Conservation (phyloP, 73 alveolate species). For the Effrenium voratum region DNA sequence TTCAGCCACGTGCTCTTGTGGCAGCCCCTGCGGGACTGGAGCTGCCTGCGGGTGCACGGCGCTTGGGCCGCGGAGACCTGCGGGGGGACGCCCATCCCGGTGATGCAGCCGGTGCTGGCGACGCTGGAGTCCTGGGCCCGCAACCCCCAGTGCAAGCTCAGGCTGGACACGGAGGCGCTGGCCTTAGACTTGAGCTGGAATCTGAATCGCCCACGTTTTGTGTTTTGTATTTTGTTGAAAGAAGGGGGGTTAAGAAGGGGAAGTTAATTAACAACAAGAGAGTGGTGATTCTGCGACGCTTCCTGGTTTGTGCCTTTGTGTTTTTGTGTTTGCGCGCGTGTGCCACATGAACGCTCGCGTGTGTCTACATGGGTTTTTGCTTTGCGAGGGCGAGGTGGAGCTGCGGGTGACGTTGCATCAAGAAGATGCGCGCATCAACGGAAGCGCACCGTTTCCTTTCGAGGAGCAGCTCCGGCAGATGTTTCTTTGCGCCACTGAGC, state of each 20-base stretch:
- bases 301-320: too few species aligned
- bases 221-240: too few species aligned
- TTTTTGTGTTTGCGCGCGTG: too few species aligned
- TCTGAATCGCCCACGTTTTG: too few species aligned
- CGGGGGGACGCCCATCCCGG: slow-evolving; percentile 87
- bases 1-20: slow-evolving; percentile 51
- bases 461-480: slow-evolving; percentile 76
- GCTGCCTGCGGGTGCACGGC: slow-evolving; percentile 4
- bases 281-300: too few species aligned
- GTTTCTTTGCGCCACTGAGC: slow-evolving; percentile 31
- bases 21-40: slow-evolving; percentile 29
- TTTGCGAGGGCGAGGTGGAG: slow-evolving; percentile 59
- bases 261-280: too few species aligned
- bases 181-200: too few species aligned
- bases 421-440: slow-evolving; percentile 57
- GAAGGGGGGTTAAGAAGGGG: too few species aligned
- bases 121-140: slow-evolving; percentile 60
- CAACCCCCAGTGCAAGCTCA: slow-evolving; percentile 47
- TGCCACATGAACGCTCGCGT: too few species aligned
- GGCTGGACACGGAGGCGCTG: slow-evolving; percentile 18
- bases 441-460: slow-evolving; percentile 39
- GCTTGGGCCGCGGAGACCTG: slow-evolving; percentile 32
- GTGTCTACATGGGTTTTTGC: too few species aligned
- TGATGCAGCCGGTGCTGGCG: slow-evolving; percentile 78
- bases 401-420: slow-evolving; percentile 32